Conservation (phyloP, 2,329 filamentous ascomycete genomes). For the Magnaporthales sp. region DNA sequence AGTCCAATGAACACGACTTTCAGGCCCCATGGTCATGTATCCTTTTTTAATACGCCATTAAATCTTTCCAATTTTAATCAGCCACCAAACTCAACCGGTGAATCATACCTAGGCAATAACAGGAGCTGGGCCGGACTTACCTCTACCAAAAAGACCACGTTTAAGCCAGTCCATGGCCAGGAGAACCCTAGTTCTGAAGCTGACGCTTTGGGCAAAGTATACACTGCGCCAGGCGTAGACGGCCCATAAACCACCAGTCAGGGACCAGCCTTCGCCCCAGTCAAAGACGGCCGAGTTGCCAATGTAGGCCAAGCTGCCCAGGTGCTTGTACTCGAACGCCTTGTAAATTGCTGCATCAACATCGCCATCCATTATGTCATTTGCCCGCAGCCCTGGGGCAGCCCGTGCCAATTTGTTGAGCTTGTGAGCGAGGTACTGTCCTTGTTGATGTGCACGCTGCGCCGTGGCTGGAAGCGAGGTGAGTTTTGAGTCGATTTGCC, state of each 20-base stretch:
- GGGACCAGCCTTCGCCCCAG: conserved; percentile 64
- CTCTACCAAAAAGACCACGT: conserved; percentile 87
- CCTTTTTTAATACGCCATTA: conserved; percentile 23
- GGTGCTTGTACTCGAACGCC: conserved; percentile 87
- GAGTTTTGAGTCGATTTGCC: conserved; percentile 89
- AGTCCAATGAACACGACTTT: background rate
- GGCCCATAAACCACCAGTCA: conserved; percentile 78
- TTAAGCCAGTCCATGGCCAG: conserved; percentile 99
- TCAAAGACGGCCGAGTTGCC: conserved; percentile 97
- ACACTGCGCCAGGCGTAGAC: conserved; percentile 95
- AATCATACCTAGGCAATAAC: background rate
- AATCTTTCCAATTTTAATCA: conserved; percentile 16
- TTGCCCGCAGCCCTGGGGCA: conserved; percentile 64
- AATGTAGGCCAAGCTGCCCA: conserved; percentile 88
- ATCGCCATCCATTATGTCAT: conserved; percentile 81
- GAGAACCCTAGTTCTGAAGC: conserved; percentile 76
- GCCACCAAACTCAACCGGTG: background rate
- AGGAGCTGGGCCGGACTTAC: conserved; percentile 41
- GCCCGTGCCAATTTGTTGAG: conserved; percentile 83
- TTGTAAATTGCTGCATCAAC: conserved; percentile 88
- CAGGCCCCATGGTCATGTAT: background rate
- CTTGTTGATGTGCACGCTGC: conserved; percentile 93
- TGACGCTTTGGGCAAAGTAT: conserved; percentile 97
- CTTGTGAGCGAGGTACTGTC: conserved; percentile 84
- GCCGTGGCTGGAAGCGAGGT: conserved; percentile 92